phyloP scores from a whole-genome alignment of 2,329 filamentous ascomycete species.

The Chrysoporthe austroafricana region DNA sequence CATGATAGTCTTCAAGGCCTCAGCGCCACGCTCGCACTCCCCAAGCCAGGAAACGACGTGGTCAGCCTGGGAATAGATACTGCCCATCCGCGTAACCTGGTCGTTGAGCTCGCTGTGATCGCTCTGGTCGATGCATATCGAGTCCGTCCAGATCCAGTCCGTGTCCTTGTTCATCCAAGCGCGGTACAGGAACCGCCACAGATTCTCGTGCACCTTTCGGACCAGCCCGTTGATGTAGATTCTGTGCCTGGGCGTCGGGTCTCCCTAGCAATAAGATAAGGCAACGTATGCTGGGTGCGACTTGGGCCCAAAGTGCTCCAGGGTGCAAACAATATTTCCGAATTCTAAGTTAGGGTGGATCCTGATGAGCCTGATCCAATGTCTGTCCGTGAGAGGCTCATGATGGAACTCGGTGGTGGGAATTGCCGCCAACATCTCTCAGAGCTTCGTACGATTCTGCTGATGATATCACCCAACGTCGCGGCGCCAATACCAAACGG shows the following conservation, averaged over 20 bases:
- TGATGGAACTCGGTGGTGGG: neutral
- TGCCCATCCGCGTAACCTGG: conserved; percentile 12
- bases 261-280: conserved; percentile 19
- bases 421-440: neutral
- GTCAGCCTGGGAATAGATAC: conserved; percentile 12
- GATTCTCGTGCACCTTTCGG: conserved; percentile 11
- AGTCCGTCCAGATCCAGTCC: conserved; percentile 16
- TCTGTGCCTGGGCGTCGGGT: conserved; percentile 8
- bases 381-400: conserved; percentile 4
- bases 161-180: conserved; percentile 9
- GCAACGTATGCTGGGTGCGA: conserved; percentile 11
- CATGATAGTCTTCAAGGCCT: conserved; percentile 9
- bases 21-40: conserved; percentile 4
- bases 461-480: neutral
- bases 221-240: conserved; percentile 14
- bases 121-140: conserved; percentile 16
- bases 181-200: conserved; percentile 14
- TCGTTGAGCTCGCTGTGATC: conserved; percentile 15
- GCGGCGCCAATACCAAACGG: neutral
- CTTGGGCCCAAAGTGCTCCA: conserved; percentile 3
- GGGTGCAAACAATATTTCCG: conserved; percentile 5
- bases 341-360: neutral
- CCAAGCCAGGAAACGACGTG: conserved; percentile 19
- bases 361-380: conserved; percentile 16
- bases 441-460: neutral